These are phyloP conservation scores for Aspergillus asperescens DNA, from an alignment of 495 filamentous ascomycete genomes.

Conservation along the genomic window DNA sequence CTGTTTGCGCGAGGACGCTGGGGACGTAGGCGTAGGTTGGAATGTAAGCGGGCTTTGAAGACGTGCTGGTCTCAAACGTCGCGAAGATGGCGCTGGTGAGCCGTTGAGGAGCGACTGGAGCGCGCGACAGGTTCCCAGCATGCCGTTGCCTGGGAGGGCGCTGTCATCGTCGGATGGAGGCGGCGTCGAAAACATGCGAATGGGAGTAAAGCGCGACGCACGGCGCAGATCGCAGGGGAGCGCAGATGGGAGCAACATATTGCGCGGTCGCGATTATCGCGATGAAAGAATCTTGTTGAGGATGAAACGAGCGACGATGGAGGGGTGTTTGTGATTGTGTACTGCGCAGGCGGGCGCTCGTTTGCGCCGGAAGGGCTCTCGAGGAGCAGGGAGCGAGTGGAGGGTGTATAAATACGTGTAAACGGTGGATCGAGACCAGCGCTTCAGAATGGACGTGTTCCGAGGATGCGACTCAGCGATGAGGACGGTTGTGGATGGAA, in stretches of 20 bases:
- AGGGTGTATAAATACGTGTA: constrained; percentile 20
- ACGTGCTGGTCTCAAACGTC: constrained; percentile 35
- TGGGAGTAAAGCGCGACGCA: constrained; percentile 48
- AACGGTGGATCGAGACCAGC: constrained; percentile 16
- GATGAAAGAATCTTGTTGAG: constrained; percentile 7
- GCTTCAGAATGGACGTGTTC: constrained; percentile 26
- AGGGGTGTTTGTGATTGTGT: constrained; percentile 21
- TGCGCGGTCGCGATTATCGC: constrained; percentile 9
- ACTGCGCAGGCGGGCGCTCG: constrained; percentile 22
- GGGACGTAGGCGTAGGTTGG: constrained; percentile 49
- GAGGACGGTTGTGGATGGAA: constrained; percentile 10
- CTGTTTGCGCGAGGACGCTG: constrained; percentile 37
- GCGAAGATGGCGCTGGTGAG: constrained; percentile 36
- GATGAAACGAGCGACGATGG: constrained; percentile 1
- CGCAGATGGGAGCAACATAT: constrained; percentile 69
- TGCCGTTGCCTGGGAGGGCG: constrained; percentile 49
- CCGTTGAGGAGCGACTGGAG: constrained; percentile 61
- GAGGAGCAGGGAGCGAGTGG: constrained; percentile 22
- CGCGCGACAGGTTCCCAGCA: constrained; percentile 64
- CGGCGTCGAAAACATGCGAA: constrained; percentile 59
- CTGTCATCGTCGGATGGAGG: constrained; percentile 49
- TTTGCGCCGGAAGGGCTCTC: constrained; percentile 38
- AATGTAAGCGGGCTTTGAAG: constrained; percentile 48
- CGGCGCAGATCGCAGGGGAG: constrained; percentile 62
- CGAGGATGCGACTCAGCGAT: constrained; percentile 28